Evolutionary conservation across 257 asterid species (phyloP), one percentile per base, ranked within the genome.

Genomic region (Echites panduratus): DNA sequence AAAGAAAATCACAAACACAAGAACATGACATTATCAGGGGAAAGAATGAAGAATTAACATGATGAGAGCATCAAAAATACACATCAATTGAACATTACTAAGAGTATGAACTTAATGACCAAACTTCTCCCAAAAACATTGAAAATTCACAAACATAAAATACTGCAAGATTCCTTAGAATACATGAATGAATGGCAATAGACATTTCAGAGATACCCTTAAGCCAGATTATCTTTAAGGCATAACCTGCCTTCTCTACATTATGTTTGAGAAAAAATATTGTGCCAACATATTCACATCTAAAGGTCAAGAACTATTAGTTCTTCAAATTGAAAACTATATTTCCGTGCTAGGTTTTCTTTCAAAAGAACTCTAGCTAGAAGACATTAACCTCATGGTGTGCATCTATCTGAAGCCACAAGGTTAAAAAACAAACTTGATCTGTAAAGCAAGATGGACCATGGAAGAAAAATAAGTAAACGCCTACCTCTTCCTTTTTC

Each of bases 401-500:
- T 66, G 11, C n/a, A 17, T 10, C 47, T n/a, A 54, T 3, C 29
- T 52, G 6, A 49, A 53, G n/a, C 17, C 26, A 66, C 35, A 67
- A 1, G 45, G 17, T 1, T 38, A 38, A 64, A 74, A 66, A 11
- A 16, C 32, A 50, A 35, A 24, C 27, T 24, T 58, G 38, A 16
- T 50, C 50, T 7, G 47, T 32, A 7, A 76, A 61, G 66, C 47
- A 50, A 70, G 8, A 63, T 9, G 59, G n/a, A 4, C n/a, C 7
- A 74, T 22, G 7, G n/a, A 38, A 40, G 41, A 11, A 40, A 78
- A 47, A 22, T 17, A 22, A 69, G 62, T 13, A 77, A 73, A 80
- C 69, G 75, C 68, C 68, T 76, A 89, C 99, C 93, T 92, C 89
- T 76, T 89, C 95, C 74, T 84, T 77, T 73, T 85, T 95, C 99